Evolutionary conservation across 345 rosid species (phyloP).

Genomic region (Salix suchowensis): DNA sequence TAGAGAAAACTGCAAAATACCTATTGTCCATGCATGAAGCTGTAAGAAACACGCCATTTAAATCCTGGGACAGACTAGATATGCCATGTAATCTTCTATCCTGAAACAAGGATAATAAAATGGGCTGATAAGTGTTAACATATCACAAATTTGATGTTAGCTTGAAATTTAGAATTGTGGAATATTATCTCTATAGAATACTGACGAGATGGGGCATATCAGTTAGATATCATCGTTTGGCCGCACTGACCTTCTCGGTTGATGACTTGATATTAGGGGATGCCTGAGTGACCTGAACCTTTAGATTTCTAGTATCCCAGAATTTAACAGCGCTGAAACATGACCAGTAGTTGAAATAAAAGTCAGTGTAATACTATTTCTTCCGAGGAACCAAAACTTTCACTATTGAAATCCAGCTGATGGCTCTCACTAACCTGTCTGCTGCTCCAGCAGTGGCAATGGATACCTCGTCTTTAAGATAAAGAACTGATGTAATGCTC

Average conservation of each 20-base stretch:
- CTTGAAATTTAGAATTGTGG: not conserved
- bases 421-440: conserved; percentile 50
- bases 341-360: not conserved
- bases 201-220: not conserved
- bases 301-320: conserved; percentile 85
- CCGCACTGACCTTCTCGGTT: conserved; percentile 45
- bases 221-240: not conserved
- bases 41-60: conserved; percentile 62
- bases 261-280: conserved; percentile 54
- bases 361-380: not conserved
- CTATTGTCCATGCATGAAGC: conserved; percentile 94
- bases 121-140: not conserved
- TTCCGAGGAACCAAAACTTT: not conserved
- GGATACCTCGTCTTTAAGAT: conserved; percentile 73
- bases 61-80: conserved; percentile 86
- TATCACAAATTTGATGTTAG: not conserved
- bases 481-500: conserved; percentile 89
- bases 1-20: conserved; percentile 25
- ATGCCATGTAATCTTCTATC: conserved; percentile 66
- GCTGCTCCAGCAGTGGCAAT: conserved; percentile 89
- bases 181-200: not conserved
- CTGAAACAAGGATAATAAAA: conserved; percentile 36
- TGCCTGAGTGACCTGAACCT: conserved; percentile 51
- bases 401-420: not conserved
- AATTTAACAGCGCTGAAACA: conserved; percentile 63